Base-by-base conservation (phyloP, 2,329 filamentous ascomycete genomes). In the Gliomastix tumulicola region DNA sequence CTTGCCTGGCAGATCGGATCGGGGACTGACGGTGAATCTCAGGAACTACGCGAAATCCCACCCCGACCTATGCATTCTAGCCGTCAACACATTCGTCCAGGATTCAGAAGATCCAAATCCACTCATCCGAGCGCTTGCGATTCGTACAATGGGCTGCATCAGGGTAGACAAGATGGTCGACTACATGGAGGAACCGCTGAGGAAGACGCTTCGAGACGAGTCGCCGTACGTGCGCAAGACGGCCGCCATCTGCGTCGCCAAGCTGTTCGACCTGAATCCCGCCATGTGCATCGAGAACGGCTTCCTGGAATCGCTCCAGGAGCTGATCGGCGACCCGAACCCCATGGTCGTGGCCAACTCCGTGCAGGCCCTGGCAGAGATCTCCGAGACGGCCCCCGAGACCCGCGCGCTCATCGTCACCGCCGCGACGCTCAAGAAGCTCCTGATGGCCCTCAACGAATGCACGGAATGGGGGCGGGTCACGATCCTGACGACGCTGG, bases 21-120 rank as follows among this genome's bases (percentile, higher is more conserved):
- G 6, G n/a, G n/a, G n/a, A n/a, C n/a, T n/a, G n/a, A n/a, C n/a
- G n/a, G n/a, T n/a, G n/a, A n/a, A n/a, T n/a, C 28, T 21, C 32
- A 95, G 88, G 88, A 98, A 98, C 65, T 98, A 98, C 64, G 92
- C 92, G 53, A 98, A 98, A 71, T 95, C 90, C 47, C 92, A 98
- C 64, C 92, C 92, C 21, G 92, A 98, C 57, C 80, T 98, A 23
- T 98, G 92, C 61, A 98, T 98, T 65, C 80, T 98, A 49, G 92
- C 92, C 48, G 92, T 98, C 56, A 98, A 98, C 60, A 98, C 92
- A 12, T 98, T 98, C 55, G 92, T 97, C 6, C 92, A 98, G 73
- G 92, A 98, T 60, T 92, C 92, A 13, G 92, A 98, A 76, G 92
- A 98, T 54, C 92, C 92, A 30, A 98, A 98, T 55, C 92, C 92